Evolutionary conservation across 495 filamentous ascomycete genomes (phyloP).

Genomic region (Cenococcum geophilum): DNA sequence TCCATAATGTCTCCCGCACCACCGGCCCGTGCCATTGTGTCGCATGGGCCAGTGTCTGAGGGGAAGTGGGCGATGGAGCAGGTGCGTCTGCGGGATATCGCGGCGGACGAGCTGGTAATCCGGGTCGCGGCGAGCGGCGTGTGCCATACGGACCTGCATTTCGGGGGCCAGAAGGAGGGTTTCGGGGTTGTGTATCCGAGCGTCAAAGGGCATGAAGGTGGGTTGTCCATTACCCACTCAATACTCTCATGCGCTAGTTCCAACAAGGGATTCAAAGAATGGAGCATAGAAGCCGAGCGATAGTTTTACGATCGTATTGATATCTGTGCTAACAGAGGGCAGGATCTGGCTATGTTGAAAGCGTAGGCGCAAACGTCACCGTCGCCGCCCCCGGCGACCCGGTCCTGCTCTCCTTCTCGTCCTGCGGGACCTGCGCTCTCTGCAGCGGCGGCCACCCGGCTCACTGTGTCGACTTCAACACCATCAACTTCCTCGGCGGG

Average conservation of each 20-base stretch:
- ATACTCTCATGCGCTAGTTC: too few relatives aligned
- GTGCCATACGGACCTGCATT: constrained; percentile 5
- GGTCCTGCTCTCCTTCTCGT: constrained; percentile 7
- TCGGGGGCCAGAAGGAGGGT: neutral
- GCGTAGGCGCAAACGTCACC: neutral
- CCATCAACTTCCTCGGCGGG: constrained; percentile 2
- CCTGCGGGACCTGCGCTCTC: neutral
- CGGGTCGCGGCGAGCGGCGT: constrained; percentile 30
- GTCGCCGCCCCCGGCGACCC: neutral
- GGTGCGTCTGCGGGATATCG: constrained; percentile 22
- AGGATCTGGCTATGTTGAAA: constrained; percentile 1
- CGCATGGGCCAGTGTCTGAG: constrained; percentile 29
- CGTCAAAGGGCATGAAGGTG: constrained; percentile 2
- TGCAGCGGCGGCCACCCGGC: neutral
- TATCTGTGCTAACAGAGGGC: too few relatives aligned
- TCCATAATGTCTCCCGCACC: too few relatives aligned
- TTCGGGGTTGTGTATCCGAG: neutral
- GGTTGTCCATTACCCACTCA: neutral
- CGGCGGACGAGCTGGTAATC: constrained; percentile 31
- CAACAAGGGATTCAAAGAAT: too few relatives aligned
- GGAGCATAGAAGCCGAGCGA: too few relatives aligned
- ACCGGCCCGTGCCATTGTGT: constrained; percentile 28
- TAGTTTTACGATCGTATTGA: too few relatives aligned
- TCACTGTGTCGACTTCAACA: neutral
- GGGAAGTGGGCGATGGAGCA: constrained; percentile 33